These are phyloP conservation scores for Lophiotrema nucula DNA, from an alignment of 495 filamentous ascomycete genomes.

Conservation along the genomic window DNA sequence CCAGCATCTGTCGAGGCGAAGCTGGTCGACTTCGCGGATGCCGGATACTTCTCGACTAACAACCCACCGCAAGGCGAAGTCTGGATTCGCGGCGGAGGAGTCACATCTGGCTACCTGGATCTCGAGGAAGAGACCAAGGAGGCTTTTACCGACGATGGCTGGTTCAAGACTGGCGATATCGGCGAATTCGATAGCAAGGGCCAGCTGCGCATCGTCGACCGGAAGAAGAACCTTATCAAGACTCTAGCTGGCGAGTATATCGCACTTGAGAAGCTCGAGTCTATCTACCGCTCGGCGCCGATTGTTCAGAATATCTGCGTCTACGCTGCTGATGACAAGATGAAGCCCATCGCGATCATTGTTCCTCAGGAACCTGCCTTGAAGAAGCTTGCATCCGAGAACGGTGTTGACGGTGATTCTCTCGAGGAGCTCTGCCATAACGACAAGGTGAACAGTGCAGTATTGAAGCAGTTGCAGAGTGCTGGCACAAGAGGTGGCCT, in stretches of 20 bases:
- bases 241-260: conserved; percentile 97
- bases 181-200: conserved; percentile 83
- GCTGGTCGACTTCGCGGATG: conserved; percentile 92
- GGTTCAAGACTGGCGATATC: conserved; percentile 96
- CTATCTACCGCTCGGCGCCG: conserved; percentile 79
- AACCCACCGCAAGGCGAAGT: conserved; percentile 93
- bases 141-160: conserved; percentile 72
- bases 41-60: conserved; percentile 84
- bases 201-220: conserved; percentile 85
- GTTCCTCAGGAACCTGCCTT: conserved; percentile 82
- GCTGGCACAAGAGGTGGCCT: conserved; percentile 75
- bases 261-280: conserved; percentile 97
- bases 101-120: conserved; percentile 72
- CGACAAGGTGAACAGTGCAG: conserved; percentile 71
- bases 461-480: conserved; percentile 79
- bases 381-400: conserved; percentile 75
- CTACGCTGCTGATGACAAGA: conserved; percentile 75
- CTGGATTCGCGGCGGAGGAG: conserved; percentile 79
- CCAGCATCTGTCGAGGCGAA: conserved; percentile 85
- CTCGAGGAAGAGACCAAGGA: conserved; percentile 82
- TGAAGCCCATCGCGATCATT: conserved; percentile 90
- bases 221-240: conserved; percentile 98
- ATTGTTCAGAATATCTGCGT: conserved; percentile 95
- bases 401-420: conserved; percentile 66
- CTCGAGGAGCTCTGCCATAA: conserved; percentile 81